phyloP scores from a whole-genome alignment of 768 basidiomycete genomes.

The Mycena crocata region DNA sequence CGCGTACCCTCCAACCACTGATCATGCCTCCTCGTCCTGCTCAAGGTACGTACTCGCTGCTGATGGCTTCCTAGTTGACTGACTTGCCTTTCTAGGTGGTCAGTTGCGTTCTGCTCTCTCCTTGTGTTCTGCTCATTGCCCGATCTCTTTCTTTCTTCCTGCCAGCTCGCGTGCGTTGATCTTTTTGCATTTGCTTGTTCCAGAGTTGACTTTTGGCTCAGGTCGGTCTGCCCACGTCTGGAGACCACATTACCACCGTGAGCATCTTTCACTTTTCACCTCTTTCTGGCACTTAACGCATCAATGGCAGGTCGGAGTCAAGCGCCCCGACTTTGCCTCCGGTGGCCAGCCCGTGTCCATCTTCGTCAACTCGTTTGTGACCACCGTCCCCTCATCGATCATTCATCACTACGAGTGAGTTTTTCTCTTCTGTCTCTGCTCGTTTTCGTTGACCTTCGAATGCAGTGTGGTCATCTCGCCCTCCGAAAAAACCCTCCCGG shows the following conservation, averaged over 20 bases:
- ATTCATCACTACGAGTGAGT: constrained; percentile 80
- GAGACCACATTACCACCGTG: constrained; percentile 29
- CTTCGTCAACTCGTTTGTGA: constrained; percentile 72
- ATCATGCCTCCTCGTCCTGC: constrained; percentile 19
- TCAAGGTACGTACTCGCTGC: constrained; percentile 7
- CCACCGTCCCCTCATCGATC: constrained; percentile 58
- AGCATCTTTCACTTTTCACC: neutral
- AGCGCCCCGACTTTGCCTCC: too few relatives aligned
- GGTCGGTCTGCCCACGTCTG: constrained; percentile 17
- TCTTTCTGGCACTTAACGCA: neutral
- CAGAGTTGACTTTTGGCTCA: neutral
- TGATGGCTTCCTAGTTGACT: neutral
- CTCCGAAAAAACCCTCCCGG: too few relatives aligned
- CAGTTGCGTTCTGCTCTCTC: neutral
- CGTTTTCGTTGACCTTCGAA: constrained; percentile 14
- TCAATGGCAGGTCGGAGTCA: constrained; percentile 65
- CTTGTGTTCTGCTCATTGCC: neutral
- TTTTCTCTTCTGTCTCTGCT: constrained; percentile 37
- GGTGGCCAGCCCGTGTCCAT: constrained; percentile 50
- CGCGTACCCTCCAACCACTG: neutral
- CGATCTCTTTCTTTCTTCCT: neutral
- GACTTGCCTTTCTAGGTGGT: constrained; percentile 11
- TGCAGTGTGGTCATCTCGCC: constrained; percentile 76
- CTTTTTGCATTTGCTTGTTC: neutral
- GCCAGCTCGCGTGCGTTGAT: neutral